A percentile compares a stretch with the other conserved stretches of the same genome.
These are phyloP conservation scores for Beta macrorhiza DNA, from an alignment of 179 eudicot genomes.

Conservation along the genomic window DNA sequence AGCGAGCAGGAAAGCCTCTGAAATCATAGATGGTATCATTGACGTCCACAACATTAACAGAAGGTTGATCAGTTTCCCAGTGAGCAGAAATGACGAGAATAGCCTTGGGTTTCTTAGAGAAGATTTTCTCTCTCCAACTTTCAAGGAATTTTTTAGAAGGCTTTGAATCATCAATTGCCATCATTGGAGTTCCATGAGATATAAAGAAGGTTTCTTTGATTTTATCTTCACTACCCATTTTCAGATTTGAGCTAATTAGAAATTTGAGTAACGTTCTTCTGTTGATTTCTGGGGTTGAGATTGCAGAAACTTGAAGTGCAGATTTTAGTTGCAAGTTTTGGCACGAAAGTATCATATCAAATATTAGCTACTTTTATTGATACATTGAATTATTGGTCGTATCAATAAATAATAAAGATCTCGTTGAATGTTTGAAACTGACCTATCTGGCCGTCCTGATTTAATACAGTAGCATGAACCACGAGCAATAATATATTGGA, in stretches of 20 bases:
- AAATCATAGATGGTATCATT: slow-evolving; percentile 54
- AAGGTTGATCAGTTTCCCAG: slow-evolving; percentile 60
- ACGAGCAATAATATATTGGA: not conserved
- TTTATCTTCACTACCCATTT: not conserved
- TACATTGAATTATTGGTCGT: no score
- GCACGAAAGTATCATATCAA: not conserved
- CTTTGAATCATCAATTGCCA: slow-evolving; percentile 55
- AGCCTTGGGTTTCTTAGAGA: slow-evolving; percentile 35
- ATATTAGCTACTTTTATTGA: not conserved
- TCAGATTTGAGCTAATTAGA: not conserved
- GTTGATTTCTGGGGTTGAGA: not conserved
- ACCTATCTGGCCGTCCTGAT: no score
- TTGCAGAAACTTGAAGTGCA: not conserved
- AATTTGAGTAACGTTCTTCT: not conserved
- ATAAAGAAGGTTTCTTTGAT: slow-evolving; percentile 49
- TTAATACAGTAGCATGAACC: no score
- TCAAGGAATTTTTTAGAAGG: slow-evolving; percentile 51
- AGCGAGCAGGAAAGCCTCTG: slow-evolving; percentile 46
- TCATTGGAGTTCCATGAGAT: slow-evolving; percentile 65
- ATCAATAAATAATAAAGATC: no score
- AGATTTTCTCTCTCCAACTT: slow-evolving; percentile 37
- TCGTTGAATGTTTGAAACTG: not conserved
- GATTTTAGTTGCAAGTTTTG: not conserved
- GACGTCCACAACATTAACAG: slow-evolving; percentile 43
- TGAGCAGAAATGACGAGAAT: slow-evolving; percentile 64